phyloP scores from a whole-genome alignment of 495 filamentous ascomycete species.

The Penicillium roqueforti region DNA sequence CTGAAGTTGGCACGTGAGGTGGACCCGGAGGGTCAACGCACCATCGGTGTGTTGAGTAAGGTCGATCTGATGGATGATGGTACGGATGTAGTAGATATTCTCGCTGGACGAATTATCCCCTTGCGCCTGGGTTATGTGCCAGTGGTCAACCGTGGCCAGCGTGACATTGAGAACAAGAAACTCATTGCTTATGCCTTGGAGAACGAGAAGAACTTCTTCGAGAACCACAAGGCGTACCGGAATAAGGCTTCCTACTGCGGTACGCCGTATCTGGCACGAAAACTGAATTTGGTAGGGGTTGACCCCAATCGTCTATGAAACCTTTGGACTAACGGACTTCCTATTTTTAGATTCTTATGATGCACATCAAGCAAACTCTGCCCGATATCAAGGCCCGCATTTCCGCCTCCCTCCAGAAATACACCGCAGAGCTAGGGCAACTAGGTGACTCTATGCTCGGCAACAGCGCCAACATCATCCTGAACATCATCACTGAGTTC shows the following conservation, averaged over 20 bases:
- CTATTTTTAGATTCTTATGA: slow-evolving; percentile 81
- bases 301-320: not conserved
- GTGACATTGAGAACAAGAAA: slow-evolving; percentile 97
- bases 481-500: slow-evolving; percentile 99
- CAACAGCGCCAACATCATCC: slow-evolving; percentile 90
- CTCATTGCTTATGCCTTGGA: slow-evolving; percentile 90
- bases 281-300: slow-evolving; percentile 76
- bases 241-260: slow-evolving; percentile 99
- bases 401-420: slow-evolving; percentile 86
- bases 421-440: slow-evolving; percentile 70
- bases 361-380: slow-evolving; percentile 99
- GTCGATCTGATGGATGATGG: slow-evolving; percentile 99
- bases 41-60: slow-evolving; percentile 98
- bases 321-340: not conserved
- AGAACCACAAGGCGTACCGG: slow-evolving; percentile 95
- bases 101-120: slow-evolving; percentile 96
- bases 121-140: slow-evolving; percentile 94
- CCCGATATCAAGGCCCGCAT: slow-evolving; percentile 98
- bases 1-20: slow-evolving; percentile 95
- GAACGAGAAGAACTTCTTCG: slow-evolving; percentile 95
- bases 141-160: slow-evolving; percentile 97
- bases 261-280: slow-evolving; percentile 92
- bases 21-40: slow-evolving; percentile 95
- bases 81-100: slow-evolving; percentile 98
- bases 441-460: slow-evolving; percentile 95